phyloP scores from a whole-genome alignment of 345 rosid species.

The Tarenaya hassleriana region DNA sequence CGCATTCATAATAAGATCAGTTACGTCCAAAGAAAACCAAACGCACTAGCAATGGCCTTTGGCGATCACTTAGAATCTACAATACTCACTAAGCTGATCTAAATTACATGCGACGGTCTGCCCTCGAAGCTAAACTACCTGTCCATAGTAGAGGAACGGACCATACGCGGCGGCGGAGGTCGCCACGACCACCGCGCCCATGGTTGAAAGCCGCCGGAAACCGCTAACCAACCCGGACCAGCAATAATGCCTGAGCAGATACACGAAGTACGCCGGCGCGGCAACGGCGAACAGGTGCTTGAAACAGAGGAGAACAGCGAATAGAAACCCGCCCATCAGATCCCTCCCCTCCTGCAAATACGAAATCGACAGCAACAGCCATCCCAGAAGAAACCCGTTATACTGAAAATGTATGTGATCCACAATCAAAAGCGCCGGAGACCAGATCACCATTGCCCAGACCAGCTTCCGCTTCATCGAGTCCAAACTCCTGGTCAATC shows the following conservation, averaged over 20 bases:
- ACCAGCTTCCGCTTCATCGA: conserved; percentile 37
- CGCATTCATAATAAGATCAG: too few relatives aligned
- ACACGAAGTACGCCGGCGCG: conserved; percentile 87
- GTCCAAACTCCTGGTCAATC: conserved; percentile 37
- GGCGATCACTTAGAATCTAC: too few relatives aligned
- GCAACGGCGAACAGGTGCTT: conserved; percentile 95
- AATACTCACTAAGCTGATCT: too few relatives aligned
- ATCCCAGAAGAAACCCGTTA: conserved; percentile 80
- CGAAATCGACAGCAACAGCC: conserved; percentile 71
- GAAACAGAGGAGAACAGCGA: conserved; percentile 72
- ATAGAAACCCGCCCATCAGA: conserved; percentile 71
- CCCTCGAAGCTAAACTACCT: conserved; percentile 37
- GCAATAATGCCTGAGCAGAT: conserved; percentile 77
- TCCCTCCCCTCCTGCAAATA: conserved; percentile 72
- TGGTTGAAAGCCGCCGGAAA: conserved; percentile 37
- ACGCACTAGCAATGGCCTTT: too few relatives aligned
- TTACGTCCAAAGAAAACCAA: too few relatives aligned
- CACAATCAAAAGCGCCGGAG: conserved; percentile 73
- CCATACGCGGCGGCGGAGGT: conserved; percentile 69
- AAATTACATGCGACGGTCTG: too few relatives aligned
- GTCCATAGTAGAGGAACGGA: conserved; percentile 69
- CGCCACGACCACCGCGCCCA: conserved; percentile 60
- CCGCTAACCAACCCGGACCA: conserved; percentile 54
- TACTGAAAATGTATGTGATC: conserved; percentile 95
- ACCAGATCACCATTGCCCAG: conserved; percentile 69